Conservation (phyloP, 768 basidiomycete genomes). For the Pleurotus giganteus region DNA sequence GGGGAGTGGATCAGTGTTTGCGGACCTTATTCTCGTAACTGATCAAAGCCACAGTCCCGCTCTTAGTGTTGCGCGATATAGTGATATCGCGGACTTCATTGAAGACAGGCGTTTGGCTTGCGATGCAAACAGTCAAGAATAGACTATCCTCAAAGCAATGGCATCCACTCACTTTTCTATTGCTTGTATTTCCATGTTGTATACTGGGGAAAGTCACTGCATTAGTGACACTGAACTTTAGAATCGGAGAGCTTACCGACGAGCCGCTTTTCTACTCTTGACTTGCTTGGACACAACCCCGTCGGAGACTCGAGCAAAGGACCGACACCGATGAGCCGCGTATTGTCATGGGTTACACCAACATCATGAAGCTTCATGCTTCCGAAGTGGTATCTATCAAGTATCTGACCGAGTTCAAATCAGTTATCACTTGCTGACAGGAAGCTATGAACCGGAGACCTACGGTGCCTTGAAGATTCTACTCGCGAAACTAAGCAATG, state of each 20-base stretch:
- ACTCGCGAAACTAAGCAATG: conserved; percentile 7
- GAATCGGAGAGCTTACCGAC: conserved; percentile 44
- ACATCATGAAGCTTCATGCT: conserved; percentile 68
- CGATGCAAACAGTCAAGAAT: conserved; percentile 9
- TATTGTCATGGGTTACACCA: conserved; percentile 64
- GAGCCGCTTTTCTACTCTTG: conserved; percentile 69
- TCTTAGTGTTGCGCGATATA: conserved; percentile 44
- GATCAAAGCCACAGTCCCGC: conserved; percentile 59
- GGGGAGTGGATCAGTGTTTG: too few relatives aligned
- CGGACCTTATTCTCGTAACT: conserved; percentile 75
- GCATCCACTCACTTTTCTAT: conserved; percentile 57
- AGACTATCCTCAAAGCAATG: neutral
- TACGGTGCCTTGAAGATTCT: conserved; percentile 64
- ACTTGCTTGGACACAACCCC: conserved; percentile 68
- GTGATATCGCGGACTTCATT: conserved; percentile 75
- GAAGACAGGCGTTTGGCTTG: conserved; percentile 68
- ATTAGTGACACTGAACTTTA: neutral
- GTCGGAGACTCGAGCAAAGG: conserved; percentile 61
- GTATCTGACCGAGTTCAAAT: conserved; percentile 31
- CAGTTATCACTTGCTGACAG: neutral
- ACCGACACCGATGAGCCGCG: conserved; percentile 64
- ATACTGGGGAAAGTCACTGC: conserved; percentile 39
- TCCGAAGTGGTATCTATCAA: conserved; percentile 58
- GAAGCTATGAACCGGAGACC: conserved; percentile 10
- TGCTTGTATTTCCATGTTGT: conserved; percentile 61